Evolutionary conservation across 2,329 filamentous ascomycete genomes (phyloP), one percentile per base, ranked within the genome.

Genomic region (Didymella lethalis): DNA sequence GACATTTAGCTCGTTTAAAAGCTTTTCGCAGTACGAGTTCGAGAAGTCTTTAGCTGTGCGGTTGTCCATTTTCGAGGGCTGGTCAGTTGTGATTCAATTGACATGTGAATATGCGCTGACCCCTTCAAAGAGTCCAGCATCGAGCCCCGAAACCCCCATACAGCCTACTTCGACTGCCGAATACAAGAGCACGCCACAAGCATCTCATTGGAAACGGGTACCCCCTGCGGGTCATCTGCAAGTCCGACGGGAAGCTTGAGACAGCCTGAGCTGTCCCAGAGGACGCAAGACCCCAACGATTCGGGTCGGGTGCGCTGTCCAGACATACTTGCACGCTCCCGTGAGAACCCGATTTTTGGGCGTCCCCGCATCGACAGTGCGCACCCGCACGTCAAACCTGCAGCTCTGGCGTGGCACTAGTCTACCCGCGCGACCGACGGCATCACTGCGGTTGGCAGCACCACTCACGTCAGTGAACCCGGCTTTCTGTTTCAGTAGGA

Each of bases 1-100:
- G 59, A 63, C 45, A 61, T 62, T 48, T 46, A 38, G 60, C 59
- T 66, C 62, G 56, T 66, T 66, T 54, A 61, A 61, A 68, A 60
- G 63, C 67, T 62, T 68, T 67, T 61, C 63, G 62, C 64, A 61
- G 31, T 64, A 64, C 62, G 65, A 69, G 23, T 71, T 71, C 52
- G 68, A 71, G 53, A 69, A 71, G 60, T 64, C 65, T 57, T 53
- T 71, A 50, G 68, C 68, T 46, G 65, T 68, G 54, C 69, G 67
- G 63, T 60, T 60, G 20, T 48, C 7, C 16, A 10, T 44, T 16
- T 32, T 38, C 29, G 29, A 52, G 26, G 50, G 57, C 44, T 64
- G 60, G 67, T 69, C 48, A 62, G 66, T 54, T 3, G 20, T 3
- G 20, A 11, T 41, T 0, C n/a, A 34, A 32, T 26, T 50, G 16